phyloP scores from a whole-genome alignment of 163 green algal genomes.

The Coccomyxa subellipsoidea region DNA sequence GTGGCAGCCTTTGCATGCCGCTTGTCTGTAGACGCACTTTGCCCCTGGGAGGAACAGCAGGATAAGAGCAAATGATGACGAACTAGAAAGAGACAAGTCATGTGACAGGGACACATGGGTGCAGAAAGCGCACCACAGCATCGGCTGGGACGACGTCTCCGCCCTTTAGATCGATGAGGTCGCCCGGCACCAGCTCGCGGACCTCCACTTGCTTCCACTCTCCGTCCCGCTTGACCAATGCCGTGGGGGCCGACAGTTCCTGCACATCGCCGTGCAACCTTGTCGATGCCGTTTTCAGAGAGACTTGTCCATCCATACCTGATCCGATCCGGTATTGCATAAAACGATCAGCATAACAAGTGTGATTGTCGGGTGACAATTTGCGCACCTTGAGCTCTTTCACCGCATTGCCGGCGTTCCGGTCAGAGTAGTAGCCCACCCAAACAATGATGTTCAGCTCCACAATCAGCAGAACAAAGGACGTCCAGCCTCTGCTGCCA shows the following conservation, averaged over 20 bases:
- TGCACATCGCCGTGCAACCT: too few relatives aligned
- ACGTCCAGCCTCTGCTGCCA: conserved; percentile 30
- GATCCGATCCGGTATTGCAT: too few relatives aligned
- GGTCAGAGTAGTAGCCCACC: conserved; percentile 36
- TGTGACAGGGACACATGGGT: too few relatives aligned
- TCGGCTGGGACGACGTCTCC: conserved; percentile 56
- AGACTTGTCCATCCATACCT: too few relatives aligned
- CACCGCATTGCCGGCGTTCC: conserved; percentile 48
- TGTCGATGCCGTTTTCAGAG: too few relatives aligned
- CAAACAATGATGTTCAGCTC: conserved; percentile 31
- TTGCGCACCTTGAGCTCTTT: conserved; percentile 42
- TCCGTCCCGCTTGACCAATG: conserved; percentile 44
- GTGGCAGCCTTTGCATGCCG: too few relatives aligned
- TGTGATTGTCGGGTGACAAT: too few relatives aligned
- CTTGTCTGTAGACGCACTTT: too few relatives aligned
- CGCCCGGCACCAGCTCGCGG: conserved; percentile 52
- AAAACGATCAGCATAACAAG: too few relatives aligned
- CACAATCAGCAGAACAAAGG: conserved; percentile 33
- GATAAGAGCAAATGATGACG: neutral
- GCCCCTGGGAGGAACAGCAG: too few relatives aligned
- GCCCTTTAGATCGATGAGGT: conserved; percentile 47
- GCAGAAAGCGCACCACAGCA: conserved; percentile 15
- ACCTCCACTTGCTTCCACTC: conserved; percentile 37
- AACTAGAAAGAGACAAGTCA: neutral
- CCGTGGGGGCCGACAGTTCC: conserved; percentile 42